Evolutionary conservation across 1,139 yeast species (phyloP).

Genomic region (Yamadazyma taylorii): DNA sequence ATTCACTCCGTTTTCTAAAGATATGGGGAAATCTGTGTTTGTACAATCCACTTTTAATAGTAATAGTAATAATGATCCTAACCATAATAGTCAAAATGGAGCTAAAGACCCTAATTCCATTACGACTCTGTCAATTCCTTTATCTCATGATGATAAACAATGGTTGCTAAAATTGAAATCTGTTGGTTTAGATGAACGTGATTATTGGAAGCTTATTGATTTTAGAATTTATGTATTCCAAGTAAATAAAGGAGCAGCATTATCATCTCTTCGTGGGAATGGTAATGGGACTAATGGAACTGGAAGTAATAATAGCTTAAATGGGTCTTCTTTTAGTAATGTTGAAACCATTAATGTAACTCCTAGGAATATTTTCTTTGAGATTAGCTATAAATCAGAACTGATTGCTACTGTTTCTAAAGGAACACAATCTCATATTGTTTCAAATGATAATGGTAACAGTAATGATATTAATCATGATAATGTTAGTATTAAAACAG

Average conservation of each 20-base stretch:
- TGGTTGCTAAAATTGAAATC: slow-evolving; percentile 72
- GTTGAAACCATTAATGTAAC: slow-evolving; percentile 17
- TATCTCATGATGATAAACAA: slow-evolving; percentile 66
- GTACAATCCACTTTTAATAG: slow-evolving; percentile 21
- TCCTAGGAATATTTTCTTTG: slow-evolving; percentile 72
- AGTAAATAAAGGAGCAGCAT: slow-evolving; percentile 40
- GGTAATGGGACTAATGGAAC: too few species aligned
- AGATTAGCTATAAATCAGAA: slow-evolving; percentile 52
- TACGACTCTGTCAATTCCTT: too few species aligned
- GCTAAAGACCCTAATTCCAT: too few species aligned
- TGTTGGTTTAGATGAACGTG: slow-evolving; percentile 69
- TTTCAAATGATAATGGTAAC: slow-evolving; percentile 2
- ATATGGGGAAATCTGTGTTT: slow-evolving; percentile 42
- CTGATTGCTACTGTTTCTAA: slow-evolving; percentile 20
- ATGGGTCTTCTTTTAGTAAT: slow-evolving; percentile 16
- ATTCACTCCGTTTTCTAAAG: slow-evolving; percentile 27
- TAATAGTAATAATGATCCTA: slow-evolving; percentile 3
- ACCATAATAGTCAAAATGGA: too few species aligned
- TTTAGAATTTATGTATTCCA: slow-evolving; percentile 67
- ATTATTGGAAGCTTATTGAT: slow-evolving; percentile 79
- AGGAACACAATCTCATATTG: slow-evolving; percentile 13
- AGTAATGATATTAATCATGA: slow-evolving; percentile 1
- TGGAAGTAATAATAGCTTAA: too few species aligned
- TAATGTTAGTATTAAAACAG: slow-evolving; percentile 6
- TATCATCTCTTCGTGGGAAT: too few species aligned